A percentile compares a stretch with the other conserved stretches of the same genome.
Evolutionary conservation across 805 yeast species (phyloP).

Genomic region (Ogataea angusta): DNA sequence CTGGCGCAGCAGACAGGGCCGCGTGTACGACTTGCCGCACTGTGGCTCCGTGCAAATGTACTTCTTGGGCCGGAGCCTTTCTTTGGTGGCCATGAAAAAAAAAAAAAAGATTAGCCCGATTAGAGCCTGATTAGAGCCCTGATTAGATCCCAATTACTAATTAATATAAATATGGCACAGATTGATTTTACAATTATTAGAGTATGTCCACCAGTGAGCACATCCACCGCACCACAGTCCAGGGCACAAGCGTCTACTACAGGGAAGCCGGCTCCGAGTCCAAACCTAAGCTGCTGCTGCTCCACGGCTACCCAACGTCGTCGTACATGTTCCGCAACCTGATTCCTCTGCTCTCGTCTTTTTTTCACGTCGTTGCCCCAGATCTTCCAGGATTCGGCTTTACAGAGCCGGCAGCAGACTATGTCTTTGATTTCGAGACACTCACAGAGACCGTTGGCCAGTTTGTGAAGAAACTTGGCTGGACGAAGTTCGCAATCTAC

Average conservation of each 20-base stretch:
- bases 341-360: constrained; percentile 35
- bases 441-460: constrained; percentile 32
- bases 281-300: constrained; percentile 34
- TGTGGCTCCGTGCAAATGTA: not conserved
- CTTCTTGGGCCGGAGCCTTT: not conserved
- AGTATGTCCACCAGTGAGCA: not conserved
- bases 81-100: no score
- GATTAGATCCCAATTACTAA: not conserved
- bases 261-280: constrained; percentile 39
- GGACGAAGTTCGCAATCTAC: constrained; percentile 34
- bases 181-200: not conserved
- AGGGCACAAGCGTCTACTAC: constrained; percentile 32
- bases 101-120: no score
- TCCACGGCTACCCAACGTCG: constrained; percentile 46
- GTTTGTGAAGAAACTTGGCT: constrained; percentile 28
- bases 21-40: not conserved
- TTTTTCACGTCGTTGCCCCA: constrained; percentile 42
- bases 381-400: constrained; percentile 44
- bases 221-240: not conserved
- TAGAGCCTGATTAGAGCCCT: no score
- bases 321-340: constrained; percentile 38
- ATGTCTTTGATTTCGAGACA: constrained; percentile 28
- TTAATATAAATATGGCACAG: not conserved
- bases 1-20: constrained; percentile 1
- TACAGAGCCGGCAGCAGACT: constrained; percentile 32